A percentile compares a stretch with the other conserved stretches of the same genome.
Conservation (phyloP, 2,329 filamentous ascomycete genomes). For the Diaporthe citrichinensis region DNA sequence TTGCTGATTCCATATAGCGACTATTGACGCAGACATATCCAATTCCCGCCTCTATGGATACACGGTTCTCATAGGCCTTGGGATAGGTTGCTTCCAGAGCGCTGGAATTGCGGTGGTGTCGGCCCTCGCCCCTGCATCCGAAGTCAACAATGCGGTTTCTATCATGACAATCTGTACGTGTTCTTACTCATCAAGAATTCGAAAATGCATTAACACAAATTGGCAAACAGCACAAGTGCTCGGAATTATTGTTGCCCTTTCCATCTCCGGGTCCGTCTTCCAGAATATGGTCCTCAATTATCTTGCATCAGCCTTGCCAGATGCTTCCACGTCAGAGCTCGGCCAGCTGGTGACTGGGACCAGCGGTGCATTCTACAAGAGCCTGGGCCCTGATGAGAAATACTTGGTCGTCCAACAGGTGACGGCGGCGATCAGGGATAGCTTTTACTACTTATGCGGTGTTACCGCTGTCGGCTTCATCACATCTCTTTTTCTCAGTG, state of each 20-base stretch:
- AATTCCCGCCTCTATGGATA: conserved; percentile 40
- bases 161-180: conserved; percentile 40
- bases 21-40: conserved; percentile 26
- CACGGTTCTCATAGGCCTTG: conserved; percentile 40
- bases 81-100: conserved; percentile 37
- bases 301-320: conserved; percentile 31
- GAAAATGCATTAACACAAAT: background rate
- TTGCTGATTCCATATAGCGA: conserved; percentile 18
- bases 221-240: conserved; percentile 35
- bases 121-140: conserved; percentile 33
- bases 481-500: conserved; percentile 38
- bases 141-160: conserved; percentile 38
- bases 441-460: conserved; percentile 36
- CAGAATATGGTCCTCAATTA: conserved; percentile 38
- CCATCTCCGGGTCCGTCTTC: conserved; percentile 39
- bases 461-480: conserved; percentile 40
- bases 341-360: conserved; percentile 36
- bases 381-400: conserved; percentile 21
- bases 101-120: conserved; percentile 39
- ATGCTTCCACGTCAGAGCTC: background rate
- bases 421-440: conserved; percentile 34
- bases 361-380: conserved; percentile 33
- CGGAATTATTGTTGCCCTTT: conserved; percentile 36
- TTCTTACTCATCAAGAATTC: rapidly evolving
- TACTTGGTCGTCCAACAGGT: conserved; percentile 37